These are phyloP conservation scores for Penicillium hordei DNA, from an alignment of 2,329 filamentous ascomycete species.

Conservation along the genomic window DNA sequence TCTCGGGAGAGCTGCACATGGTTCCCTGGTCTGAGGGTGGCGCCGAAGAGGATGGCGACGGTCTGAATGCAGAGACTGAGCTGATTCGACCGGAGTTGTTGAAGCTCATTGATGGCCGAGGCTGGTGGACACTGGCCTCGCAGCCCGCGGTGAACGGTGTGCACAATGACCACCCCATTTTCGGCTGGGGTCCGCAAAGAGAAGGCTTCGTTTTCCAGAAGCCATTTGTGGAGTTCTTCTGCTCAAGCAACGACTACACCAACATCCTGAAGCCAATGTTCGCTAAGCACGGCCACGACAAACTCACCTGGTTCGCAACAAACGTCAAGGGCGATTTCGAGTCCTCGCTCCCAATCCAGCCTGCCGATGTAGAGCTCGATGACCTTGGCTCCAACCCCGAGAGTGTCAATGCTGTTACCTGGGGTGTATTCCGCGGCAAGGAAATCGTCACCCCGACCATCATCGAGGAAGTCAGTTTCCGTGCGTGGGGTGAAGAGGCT, in stretches of 20 bases:
- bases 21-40: constrained; percentile 84
- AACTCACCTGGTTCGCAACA: constrained; percentile 83
- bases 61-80: constrained; percentile 68
- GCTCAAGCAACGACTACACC: constrained; percentile 71
- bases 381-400: constrained; percentile 34
- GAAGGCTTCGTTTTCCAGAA: constrained; percentile 95
- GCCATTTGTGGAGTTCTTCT: constrained; percentile 95
- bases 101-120: constrained; percentile 69
- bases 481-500: constrained; percentile 91
- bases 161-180: constrained; percentile 71
- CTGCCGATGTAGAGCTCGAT: constrained; percentile 35
- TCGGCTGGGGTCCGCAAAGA: constrained; percentile 89
- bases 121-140: constrained; percentile 96
- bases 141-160: constrained; percentile 91
- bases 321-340: constrained; percentile 77
- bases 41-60: constrained; percentile 59
- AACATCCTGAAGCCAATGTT: constrained; percentile 63
- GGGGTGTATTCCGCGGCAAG: constrained; percentile 93
- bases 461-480: constrained; percentile 91
- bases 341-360: constrained; percentile 50
- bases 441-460: constrained; percentile 96
- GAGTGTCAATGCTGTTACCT: constrained; percentile 91
- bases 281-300: constrained; percentile 57
- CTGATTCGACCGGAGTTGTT: constrained; percentile 76
- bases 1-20: constrained; percentile 74